Evolutionary conservation across 2,329 filamentous ascomycete genomes (phyloP).

Genomic region (Aspergillus melleus): DNA sequence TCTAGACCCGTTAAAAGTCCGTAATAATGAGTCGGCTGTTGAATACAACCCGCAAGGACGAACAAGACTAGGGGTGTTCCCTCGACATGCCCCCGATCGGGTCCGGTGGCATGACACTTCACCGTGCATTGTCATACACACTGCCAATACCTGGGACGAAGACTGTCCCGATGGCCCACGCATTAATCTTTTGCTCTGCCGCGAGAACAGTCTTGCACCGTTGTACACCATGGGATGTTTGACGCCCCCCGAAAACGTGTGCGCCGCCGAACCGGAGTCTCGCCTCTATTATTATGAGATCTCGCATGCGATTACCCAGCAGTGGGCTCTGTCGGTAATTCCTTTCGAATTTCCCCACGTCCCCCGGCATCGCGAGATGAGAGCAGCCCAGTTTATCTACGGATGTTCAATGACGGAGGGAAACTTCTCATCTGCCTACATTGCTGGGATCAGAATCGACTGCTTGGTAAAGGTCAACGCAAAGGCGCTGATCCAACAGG

Average conservation of each 20-base stretch:
- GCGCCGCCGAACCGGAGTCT: slow-evolving; percentile 55
- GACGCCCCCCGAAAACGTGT: slow-evolving; percentile 52
- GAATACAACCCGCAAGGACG: slow-evolving; percentile 58
- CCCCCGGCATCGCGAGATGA: slow-evolving; percentile 57
- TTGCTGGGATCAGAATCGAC: slow-evolving; percentile 8
- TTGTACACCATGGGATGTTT: slow-evolving; percentile 67
- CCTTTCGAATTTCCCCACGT: slow-evolving; percentile 69
- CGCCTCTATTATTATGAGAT: slow-evolving; percentile 70
- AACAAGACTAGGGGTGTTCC: slow-evolving; percentile 68
- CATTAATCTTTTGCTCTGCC: slow-evolving; percentile 66
- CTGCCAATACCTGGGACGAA: slow-evolving; percentile 69
- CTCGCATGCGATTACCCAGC: slow-evolving; percentile 52
- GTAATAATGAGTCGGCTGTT: slow-evolving; percentile 48
- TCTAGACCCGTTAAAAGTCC: slow-evolving; percentile 57
- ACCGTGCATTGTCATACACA: slow-evolving; percentile 70
- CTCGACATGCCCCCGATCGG: slow-evolving; percentile 56
- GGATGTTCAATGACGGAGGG: slow-evolving; percentile 59
- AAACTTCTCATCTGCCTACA: slow-evolving; percentile 8
- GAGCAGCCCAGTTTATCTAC: slow-evolving; percentile 61
- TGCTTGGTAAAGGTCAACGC: slow-evolving; percentile 14
- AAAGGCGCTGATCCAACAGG: slow-evolving; percentile 43
- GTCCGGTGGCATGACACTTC: slow-evolving; percentile 69
- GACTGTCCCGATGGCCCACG: slow-evolving; percentile 32
- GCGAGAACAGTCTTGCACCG: slow-evolving; percentile 64
- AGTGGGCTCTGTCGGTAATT: slow-evolving; percentile 65